Evolutionary conservation across 2,329 filamentous ascomycete genomes (phyloP).

Genomic region (Aureobasidium sp.): DNA sequence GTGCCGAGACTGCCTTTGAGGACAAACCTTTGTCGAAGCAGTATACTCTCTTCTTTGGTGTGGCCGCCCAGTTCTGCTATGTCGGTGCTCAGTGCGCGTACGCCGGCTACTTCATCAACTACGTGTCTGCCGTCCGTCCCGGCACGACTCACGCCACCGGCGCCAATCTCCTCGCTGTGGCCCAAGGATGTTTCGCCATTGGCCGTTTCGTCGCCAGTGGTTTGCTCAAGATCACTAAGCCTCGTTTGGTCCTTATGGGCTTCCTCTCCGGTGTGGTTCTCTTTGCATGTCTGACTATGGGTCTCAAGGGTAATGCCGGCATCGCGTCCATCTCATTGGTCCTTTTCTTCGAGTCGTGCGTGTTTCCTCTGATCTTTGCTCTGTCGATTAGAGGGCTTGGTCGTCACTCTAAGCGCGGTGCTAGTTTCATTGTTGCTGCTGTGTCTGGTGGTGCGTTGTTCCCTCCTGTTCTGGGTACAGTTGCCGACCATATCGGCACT

Average conservation of each 20-base stretch:
- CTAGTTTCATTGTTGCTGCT: slow-evolving; percentile 64
- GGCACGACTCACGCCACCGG: slow-evolving; percentile 49
- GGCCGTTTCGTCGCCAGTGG: slow-evolving; percentile 63
- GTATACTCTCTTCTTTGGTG: slow-evolving; percentile 69
- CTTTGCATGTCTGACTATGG: slow-evolving; percentile 8
- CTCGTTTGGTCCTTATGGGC: slow-evolving; percentile 62
- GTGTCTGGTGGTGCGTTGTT: slow-evolving; percentile 68
- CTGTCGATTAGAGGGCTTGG: slow-evolving; percentile 71
- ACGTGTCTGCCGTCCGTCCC: slow-evolving; percentile 54
- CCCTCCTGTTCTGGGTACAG: slow-evolving; percentile 63
- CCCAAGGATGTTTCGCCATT: slow-evolving; percentile 57
- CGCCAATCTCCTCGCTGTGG: slow-evolving; percentile 65
- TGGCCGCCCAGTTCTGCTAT: slow-evolving; percentile 73
- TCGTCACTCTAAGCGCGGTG: slow-evolving; percentile 68
- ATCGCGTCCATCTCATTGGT: slow-evolving; percentile 49
- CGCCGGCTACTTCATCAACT: slow-evolving; percentile 41
- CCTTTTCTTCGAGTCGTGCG: slow-evolving; percentile 74
- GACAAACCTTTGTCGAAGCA: slow-evolving; percentile 50
- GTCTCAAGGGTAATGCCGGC: slow-evolving; percentile 3
- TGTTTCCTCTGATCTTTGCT: slow-evolving; percentile 76
- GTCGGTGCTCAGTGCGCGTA: slow-evolving; percentile 63
- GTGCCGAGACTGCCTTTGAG: slow-evolving; percentile 27
- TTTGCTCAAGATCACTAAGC: slow-evolving; percentile 60
- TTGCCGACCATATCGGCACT: slow-evolving; percentile 56
- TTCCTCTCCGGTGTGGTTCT: slow-evolving; percentile 52